Conservation (phyloP, 257 asterid genomes). For the Solanum pennellii region DNA sequence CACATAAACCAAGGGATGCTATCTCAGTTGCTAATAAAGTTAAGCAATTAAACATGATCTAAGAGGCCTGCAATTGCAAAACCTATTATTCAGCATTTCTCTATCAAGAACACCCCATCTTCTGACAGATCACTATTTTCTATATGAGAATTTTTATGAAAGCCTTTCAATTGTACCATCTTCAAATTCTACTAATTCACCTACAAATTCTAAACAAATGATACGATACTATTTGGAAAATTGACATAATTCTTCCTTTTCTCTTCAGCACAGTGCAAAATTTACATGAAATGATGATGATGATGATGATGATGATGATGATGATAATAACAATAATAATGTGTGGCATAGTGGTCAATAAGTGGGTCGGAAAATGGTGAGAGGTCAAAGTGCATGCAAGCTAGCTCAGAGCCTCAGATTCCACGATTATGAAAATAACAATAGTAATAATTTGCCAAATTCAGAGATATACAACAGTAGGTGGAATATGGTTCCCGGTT, state of each 20-base stretch:
- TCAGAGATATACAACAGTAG: not conserved
- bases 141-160: not conserved
- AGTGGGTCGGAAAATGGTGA: not conserved
- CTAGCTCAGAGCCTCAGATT: not conserved
- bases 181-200: not conserved
- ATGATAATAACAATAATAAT: not conserved
- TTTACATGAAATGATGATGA: not conserved
- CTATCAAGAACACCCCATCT: not conserved
- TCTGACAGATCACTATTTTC: not conserved
- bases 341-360: not conserved
- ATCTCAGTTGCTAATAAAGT: not conserved
- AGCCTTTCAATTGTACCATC: not conserved
- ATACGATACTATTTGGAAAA: not conserved
- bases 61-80: not conserved
- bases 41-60: not conserved
- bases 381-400: not conserved
- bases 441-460: not conserved
- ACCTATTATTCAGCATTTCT: not conserved
- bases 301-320: not conserved
- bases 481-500: not conserved
- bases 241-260: not conserved
- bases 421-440: not conserved
- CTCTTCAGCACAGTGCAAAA: not conserved
- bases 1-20: not conserved
- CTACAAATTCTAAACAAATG: not conserved